Conservation (phyloP, 1,284 basidiomycete genomes). For the Cutaneotrichosporon dermatis region DNA sequence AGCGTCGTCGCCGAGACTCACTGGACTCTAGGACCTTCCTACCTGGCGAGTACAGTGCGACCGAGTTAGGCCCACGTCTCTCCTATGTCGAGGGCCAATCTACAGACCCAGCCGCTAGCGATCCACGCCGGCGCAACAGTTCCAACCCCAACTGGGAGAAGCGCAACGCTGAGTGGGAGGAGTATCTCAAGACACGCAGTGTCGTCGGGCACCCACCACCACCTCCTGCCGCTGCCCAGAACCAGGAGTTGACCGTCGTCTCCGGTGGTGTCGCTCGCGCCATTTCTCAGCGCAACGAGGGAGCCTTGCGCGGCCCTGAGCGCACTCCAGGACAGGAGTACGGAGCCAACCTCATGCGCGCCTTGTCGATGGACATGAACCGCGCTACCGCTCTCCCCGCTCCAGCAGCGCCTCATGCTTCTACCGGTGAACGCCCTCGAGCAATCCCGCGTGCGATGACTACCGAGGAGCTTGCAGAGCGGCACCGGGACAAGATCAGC, state of each 20-base stretch:
- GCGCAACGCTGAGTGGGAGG: conserved; percentile 34
- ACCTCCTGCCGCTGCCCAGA: no score
- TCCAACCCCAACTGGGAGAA: background rate
- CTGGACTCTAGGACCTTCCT: conserved; percentile 1
- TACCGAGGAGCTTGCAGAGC: conserved; percentile 43
- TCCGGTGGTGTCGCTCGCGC: conserved; percentile 12
- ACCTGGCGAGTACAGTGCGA: background rate
- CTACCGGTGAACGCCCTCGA: background rate
- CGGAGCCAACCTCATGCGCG: conserved; percentile 13
- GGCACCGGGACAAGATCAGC: conserved; percentile 42
- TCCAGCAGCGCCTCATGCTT: background rate
- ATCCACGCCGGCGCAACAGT: background rate
- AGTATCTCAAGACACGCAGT: conserved; percentile 35
- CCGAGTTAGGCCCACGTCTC: background rate
- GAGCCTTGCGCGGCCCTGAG: background rate
- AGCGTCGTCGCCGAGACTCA: conserved; percentile 1
- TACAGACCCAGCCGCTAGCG: no score
- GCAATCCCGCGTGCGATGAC: conserved; percentile 29
- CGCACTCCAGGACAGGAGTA: conserved; percentile 11
- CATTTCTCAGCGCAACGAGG: conserved; percentile 3
- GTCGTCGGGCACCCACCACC: conserved; percentile 10
- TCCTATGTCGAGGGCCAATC: background rate
- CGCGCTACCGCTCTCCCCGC: background rate
- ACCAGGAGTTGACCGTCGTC: conserved; percentile 1
- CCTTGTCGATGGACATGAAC: conserved; percentile 6